Evolutionary conservation across 768 basidiomycete species (phyloP).

Genomic region (Antrodiella citrinella): DNA sequence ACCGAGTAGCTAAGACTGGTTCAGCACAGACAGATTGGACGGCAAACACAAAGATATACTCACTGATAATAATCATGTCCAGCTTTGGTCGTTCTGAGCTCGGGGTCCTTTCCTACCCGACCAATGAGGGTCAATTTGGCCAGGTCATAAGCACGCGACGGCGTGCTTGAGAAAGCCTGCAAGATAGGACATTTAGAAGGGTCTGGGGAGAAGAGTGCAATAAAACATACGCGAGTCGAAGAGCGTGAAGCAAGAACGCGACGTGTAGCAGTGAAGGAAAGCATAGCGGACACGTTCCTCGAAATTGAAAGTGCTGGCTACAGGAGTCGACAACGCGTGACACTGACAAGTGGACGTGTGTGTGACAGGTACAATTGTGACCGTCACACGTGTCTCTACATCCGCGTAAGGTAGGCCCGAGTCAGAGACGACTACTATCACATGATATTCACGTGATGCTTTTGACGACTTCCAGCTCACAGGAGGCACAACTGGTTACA

Average conservation of each 20-base stretch:
- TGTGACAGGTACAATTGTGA: no score
- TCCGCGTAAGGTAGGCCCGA: no score
- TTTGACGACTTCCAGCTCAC: no score
- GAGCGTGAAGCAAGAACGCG: constrained; percentile 30
- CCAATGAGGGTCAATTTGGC: constrained; percentile 76
- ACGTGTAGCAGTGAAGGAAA: constrained; percentile 44
- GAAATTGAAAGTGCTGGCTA: no score
- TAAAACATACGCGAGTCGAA: constrained; percentile 43
- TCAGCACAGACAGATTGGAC: background rate
- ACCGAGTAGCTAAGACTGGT: constrained; percentile 54
- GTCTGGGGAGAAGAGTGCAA: no score
- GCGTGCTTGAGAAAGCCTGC: constrained; percentile 60
- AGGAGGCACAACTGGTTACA: no score
- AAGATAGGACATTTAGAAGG: background rate
- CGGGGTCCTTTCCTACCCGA: constrained; percentile 62
- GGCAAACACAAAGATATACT: constrained; percentile 20
- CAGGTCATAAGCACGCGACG: constrained; percentile 49
- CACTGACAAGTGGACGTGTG: no score
- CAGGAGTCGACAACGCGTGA: no score
- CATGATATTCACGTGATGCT: no score
- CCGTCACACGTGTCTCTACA: no score
- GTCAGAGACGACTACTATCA: no score
- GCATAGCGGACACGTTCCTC: no score
- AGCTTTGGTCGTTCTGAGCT: constrained; percentile 55
- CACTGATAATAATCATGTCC: constrained; percentile 77